Percentiles rank a stretch among this genome's conserved stretches.
Evolutionary conservation across 208 protist species (phyloP).

Genomic region (Leptomonas seymouri): DNA sequence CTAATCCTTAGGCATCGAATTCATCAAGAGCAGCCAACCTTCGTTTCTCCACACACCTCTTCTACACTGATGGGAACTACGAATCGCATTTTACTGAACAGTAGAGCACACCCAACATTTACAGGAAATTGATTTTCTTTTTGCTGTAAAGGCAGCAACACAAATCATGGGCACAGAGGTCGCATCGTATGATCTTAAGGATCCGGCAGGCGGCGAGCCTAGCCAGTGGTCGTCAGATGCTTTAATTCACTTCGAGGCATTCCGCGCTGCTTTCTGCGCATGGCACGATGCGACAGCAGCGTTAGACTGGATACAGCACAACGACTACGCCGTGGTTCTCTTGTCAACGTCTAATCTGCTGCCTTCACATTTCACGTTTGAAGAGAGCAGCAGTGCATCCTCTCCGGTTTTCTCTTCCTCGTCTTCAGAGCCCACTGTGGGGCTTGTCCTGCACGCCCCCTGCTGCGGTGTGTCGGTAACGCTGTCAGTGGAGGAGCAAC

Average conservation of each 20-base stretch:
- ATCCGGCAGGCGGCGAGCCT: background rate
- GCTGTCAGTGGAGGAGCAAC: conserved; percentile 26
- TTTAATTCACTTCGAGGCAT: conserved; percentile 19
- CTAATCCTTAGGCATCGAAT: no score
- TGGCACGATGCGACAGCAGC: conserved; percentile 25
- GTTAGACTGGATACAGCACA: conserved; percentile 37
- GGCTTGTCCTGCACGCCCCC: conserved; percentile 27
- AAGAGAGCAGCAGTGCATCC: background rate
- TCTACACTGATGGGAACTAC: no score
- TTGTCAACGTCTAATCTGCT: conserved; percentile 47
- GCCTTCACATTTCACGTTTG: conserved; percentile 18
- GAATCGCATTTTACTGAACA: no score
- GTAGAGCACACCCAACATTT: background rate
- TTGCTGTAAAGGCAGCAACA: background rate
- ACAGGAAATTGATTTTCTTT: background rate
- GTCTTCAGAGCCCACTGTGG: background rate
- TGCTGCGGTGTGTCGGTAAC: conserved; percentile 29
- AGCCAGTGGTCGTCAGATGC: background rate
- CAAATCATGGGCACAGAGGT: background rate
- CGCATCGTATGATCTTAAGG: background rate
- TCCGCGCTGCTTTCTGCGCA: conserved; percentile 8
- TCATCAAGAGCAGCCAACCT: no score
- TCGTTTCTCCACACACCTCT: no score
- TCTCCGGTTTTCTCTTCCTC: background rate
- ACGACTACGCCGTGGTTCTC: conserved; percentile 36